Percentiles rank a stretch among this genome's conserved stretches.
phyloP scores from a whole-genome alignment of 75 land plant species.

The Pinus albicaulis region DNA sequence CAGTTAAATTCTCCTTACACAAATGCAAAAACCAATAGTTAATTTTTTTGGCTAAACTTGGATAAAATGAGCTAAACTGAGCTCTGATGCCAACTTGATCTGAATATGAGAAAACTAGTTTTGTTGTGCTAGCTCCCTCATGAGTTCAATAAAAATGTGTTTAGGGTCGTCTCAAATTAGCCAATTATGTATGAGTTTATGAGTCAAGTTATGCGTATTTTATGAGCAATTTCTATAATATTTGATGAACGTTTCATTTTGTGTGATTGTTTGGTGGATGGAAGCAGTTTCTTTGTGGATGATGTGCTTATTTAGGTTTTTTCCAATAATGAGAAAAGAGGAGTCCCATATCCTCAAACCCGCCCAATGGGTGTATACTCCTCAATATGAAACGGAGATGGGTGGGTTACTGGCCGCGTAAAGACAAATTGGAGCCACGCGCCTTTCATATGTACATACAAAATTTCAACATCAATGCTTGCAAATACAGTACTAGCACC shows the following conservation, averaged over 20 bases:
- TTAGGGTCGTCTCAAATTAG: no score
- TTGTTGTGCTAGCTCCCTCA: no score
- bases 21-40: no score
- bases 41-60: no score
- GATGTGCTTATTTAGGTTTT: constrained; percentile 41
- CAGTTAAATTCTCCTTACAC: no score
- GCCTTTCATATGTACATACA: constrained; percentile 34
- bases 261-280: neutral
- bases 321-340: constrained; percentile 19
- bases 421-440: constrained; percentile 61
- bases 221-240: no score
- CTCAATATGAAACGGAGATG: constrained; percentile 64
- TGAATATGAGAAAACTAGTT: no score
- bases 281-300: constrained; percentile 47
- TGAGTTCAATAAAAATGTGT: no score
- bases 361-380: constrained; percentile 48
- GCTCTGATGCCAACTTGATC: no score
- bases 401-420: constrained; percentile 62
- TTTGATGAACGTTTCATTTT: neutral
- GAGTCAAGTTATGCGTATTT: no score
- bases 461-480: constrained; percentile 44
- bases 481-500: constrained; percentile 10
- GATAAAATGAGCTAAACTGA: no score
- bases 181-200: no score
- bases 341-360: constrained; percentile 29